These are phyloP conservation scores for Diplodia corticola DNA, from an alignment of 2,329 filamentous ascomycete species.

Conservation along the genomic window DNA sequence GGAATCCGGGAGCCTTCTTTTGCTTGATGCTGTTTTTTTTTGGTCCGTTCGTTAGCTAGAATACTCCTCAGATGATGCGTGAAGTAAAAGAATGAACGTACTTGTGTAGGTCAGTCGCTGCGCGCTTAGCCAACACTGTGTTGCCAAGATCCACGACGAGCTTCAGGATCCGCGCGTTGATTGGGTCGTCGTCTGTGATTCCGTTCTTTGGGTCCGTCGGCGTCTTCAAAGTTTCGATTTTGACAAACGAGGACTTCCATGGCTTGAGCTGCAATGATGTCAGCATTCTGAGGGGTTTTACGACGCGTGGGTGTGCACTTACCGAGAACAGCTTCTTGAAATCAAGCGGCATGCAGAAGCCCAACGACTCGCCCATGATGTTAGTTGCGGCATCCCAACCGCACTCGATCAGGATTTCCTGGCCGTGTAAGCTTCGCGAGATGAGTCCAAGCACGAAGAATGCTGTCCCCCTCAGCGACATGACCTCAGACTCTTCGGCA, in stretches of 20 bases:
- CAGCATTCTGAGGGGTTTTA: no score
- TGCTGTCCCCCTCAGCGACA: constrained; percentile 91
- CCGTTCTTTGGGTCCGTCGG: constrained; percentile 26
- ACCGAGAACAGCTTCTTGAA: constrained; percentile 78
- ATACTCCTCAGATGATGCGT: neutral
- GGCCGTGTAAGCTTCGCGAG: constrained; percentile 84
- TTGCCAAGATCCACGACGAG: constrained; percentile 88
- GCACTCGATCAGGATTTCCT: constrained; percentile 84
- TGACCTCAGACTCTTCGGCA: constrained; percentile 81
- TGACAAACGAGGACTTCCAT: constrained; percentile 34
- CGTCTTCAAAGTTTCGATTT: neutral
- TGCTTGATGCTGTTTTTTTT: constrained; percentile 67
- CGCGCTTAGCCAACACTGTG: constrained; percentile 86
- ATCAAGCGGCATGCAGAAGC: constrained; percentile 81
- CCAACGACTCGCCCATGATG: constrained; percentile 76
- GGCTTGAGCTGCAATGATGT: constrained; percentile 38
- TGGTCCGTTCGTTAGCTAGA: constrained; percentile 25
- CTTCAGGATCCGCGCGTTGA: constrained; percentile 75
- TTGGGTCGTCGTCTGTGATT: constrained; percentile 59
- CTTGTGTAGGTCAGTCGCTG: constrained; percentile 73
- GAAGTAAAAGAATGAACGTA: constrained; percentile 37
- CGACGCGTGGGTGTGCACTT: neutral
- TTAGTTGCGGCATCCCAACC: constrained; percentile 94
- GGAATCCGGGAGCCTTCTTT: constrained; percentile 73
- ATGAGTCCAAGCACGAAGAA: constrained; percentile 95